These are phyloP conservation scores for Ophiosphaerella korrae DNA, from an alignment of 2,329 filamentous ascomycete genomes.

Conservation along the genomic window DNA sequence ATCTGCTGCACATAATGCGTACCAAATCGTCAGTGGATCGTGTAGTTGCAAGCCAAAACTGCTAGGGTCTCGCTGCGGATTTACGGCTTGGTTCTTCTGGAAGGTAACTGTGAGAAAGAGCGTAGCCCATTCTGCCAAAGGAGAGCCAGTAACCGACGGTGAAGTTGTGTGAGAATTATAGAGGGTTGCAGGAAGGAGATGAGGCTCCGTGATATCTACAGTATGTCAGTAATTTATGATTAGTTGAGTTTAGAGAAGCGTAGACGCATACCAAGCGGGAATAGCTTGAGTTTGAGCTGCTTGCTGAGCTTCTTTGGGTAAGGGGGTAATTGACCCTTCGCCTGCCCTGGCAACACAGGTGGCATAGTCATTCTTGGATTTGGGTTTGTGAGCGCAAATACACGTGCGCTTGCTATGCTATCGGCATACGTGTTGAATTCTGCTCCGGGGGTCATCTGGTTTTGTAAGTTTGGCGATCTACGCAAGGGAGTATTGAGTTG, in stretches of 20 bases:
- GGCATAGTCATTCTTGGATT: constrained; percentile 82
- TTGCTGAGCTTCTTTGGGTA: constrained; percentile 51
- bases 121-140: constrained; percentile 52
- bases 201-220: constrained; percentile 53
- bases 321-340: constrained; percentile 32
- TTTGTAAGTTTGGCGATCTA: constrained; percentile 36
- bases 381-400: constrained; percentile 56
- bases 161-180: constrained; percentile 40
- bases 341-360: constrained; percentile 56
- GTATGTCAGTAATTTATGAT: constrained; percentile 1
- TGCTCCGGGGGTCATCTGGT: constrained; percentile 72
- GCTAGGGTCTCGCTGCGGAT: constrained; percentile 40
- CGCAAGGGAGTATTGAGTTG: constrained; percentile 42
- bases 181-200: constrained; percentile 48
- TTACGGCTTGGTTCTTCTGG: constrained; percentile 50
- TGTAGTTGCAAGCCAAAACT: constrained; percentile 52
- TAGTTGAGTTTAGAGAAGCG: neutral
- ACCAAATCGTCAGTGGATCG: constrained; percentile 52
- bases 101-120: constrained; percentile 55
- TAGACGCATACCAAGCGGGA: constrained; percentile 48
- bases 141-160: constrained; percentile 40
- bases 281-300: constrained; percentile 53
- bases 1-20: constrained; percentile 28
- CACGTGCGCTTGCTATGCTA: constrained; percentile 53
- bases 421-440: constrained; percentile 98